Conservation (phyloP, 495 filamentous ascomycete genomes). For the Aspergillus olivimuriae region DNA sequence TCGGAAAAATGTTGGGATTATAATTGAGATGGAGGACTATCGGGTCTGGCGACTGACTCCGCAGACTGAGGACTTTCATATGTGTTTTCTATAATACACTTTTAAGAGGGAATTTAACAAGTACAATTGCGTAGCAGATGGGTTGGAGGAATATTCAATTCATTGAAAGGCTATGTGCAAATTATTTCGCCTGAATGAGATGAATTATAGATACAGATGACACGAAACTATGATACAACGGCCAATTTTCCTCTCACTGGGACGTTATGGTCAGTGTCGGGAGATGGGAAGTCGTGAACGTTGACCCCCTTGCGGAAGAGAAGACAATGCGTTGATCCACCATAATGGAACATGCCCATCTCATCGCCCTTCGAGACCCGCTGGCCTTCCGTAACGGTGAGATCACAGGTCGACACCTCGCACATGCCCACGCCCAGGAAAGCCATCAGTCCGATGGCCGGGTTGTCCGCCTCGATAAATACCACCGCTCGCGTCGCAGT, state of each 20-base stretch:
- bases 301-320: conserved; percentile 39
- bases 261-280: conserved; percentile 45
- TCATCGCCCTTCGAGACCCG: conserved; percentile 40
- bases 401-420: conserved; percentile 61
- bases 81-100: too few relatives aligned
- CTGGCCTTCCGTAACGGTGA: conserved; percentile 54
- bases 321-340: conserved; percentile 51
- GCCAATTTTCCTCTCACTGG: conserved; percentile 51
- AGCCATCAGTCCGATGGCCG: conserved; percentile 55
- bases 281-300: conserved; percentile 41
- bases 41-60: too few relatives aligned
- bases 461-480: conserved; percentile 59
- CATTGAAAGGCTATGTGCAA: too few relatives aligned
- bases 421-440: conserved; percentile 62
- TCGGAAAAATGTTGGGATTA: too few relatives aligned
- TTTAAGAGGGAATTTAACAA: too few relatives aligned
- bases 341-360: conserved; percentile 39
- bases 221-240: conserved; percentile 29
- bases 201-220: too few relatives aligned
- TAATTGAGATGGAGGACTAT: too few relatives aligned
- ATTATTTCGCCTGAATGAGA: too few relatives aligned
- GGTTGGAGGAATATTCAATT: too few relatives aligned
- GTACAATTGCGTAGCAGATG: too few relatives aligned
- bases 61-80: too few relatives aligned
- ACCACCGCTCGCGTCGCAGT: conserved; percentile 55